Base-by-base conservation (phyloP, 2,329 filamentous ascomycete genomes). In the Lachnellula cervina region DNA sequence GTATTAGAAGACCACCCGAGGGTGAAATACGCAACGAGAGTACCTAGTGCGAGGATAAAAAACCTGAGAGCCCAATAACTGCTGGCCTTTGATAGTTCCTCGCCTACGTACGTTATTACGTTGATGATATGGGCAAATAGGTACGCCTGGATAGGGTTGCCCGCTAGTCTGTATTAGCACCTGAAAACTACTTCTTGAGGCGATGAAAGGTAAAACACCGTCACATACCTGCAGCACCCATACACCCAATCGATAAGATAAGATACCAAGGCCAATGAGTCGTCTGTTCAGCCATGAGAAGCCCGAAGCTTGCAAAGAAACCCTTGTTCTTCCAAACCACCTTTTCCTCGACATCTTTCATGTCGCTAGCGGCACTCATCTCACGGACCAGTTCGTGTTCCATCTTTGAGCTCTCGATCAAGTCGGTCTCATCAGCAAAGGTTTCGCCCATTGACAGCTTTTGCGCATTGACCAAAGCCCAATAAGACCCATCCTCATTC, bases 401-500 rank as follows among this genome's bases (percentile, higher is more conserved):
- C 32, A 19, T 32, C 25, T 54, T 56, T 4, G 53, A 28, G 9
- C 21, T n/a, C 47, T 68, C 65, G 16, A 60, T 51, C 23, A 66
- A 49, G 28, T 69, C 57, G 2, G 58, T 60, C 28, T 65, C 62
- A 7, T 63, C 62, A 50, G 59, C 59, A 55, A 64, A 58, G 35
- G 55, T 25, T 38, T 69, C 57, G 51, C 68, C 68, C 61, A 70
- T 52, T 23, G 68, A 64, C 6, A 68, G 59, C 32, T 64, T 57
- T 50, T 87, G 84, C 3, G 83, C 83, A 55, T 80, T 74, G 1
- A 91, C 88, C 5, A 92, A 78, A 2, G 79, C 79, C 38, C 79
- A 79, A 64, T 93, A 93, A 17, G 87, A 76, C 1, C 88, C 83
- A 2, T 74, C 75, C 4, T 83, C 76, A 46, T 67, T 48, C 3